Evolutionary conservation across 345 rosid genomes (phyloP), one percentile per base, ranked within the genome.

Genomic region (Dimocarpus longan): DNA sequence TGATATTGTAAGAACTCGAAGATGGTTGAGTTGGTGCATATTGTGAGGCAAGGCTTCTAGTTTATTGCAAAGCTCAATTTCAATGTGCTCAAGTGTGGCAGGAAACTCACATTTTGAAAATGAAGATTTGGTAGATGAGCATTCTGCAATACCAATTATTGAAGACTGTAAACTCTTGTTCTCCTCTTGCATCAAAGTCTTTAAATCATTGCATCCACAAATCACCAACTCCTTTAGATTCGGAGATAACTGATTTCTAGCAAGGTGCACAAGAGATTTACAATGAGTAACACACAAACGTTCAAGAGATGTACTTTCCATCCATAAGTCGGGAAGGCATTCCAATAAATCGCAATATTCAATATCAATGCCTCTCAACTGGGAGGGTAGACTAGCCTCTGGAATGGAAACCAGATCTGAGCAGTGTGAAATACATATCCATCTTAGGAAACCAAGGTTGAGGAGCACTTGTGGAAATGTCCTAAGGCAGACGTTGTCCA

Each of bases 401-500:
- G 75, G 48, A 72, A 72, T 0, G 28, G 1, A 26, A 26, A 26
- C 28, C 28, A 26, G 60, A 57, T 50, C 26, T 32, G 60, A 19
- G 74, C 78, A 80, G 19, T 74, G 15, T 37, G 8, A 22, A 66
- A 75, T 54, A 4, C 22, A 1, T 22, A 75, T 26, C 56, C 70
- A 22, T 43, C 50, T 57, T 12, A 76, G 42, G 62, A 15, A 65
- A 50, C 52, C 66, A 59, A 66, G 68, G 42, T 24, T 37, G 12
- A 16, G 42, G 62, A 66, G 63, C 19, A 48, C 66, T 65, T 15
- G 68, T 22, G 72, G 74, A 26, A 70, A 21, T 62, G 28, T 78
- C 62, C 19, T 44, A 21, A 76, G 66, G 28, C 52, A 5, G n/a
- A 54, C 22, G 19, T 59, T 70, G 3, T 26, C 24, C 7, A 76